Base-by-base conservation (phyloP, 2,329 filamentous ascomycete genomes). In the Botryosphaeria dothidea region DNA sequence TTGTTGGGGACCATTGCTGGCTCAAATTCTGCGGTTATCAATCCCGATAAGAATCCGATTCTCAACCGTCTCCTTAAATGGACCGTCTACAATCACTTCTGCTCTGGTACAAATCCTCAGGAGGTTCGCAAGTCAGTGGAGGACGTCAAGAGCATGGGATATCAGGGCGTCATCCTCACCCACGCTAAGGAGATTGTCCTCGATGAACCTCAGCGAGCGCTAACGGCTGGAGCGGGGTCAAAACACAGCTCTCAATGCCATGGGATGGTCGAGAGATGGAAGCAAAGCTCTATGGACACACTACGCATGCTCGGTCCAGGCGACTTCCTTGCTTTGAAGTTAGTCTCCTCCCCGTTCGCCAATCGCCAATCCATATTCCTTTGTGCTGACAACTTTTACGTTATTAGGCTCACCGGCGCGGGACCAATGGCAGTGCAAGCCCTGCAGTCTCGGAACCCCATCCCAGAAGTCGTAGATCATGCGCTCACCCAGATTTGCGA, bases 41-140 rank as follows among this genome's bases (percentile, higher is more conserved):
- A 65, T 21, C 62, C 62, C 4, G 62, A 65, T 38, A 36, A 23
- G 8, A 65, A 65, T 52, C 86, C 86, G 0, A 49, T 93, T 1
- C 82, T 96, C n/a, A 87, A 88, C 45, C 85, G 82, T 60, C 73
- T 93, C 45, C 81, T 97, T 62, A 92, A 92, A 74, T 86, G 88
- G 73, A 95, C 92, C 0, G 91, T 97, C 69, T 97, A 96, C 77
- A 87, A 88, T 43, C 93, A 97, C 72, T 97, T 96, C 75, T 97
- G 93, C 76, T 92, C 92, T 0, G 93, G 93, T 43, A 90, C 93
- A 76, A 90, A 86, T 56, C 82, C 85, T 1, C 69, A 74, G 3
- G 91, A 96, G 76, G 90, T 95, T 3, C 81, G 81, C 57, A 78
- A 75, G 31, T 74, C 72, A 27, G 92, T 90, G 0, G 85, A 92